These are phyloP conservation scores for Podospora fimiseda DNA, from an alignment of 495 filamentous ascomycete genomes.

Conservation along the genomic window DNA sequence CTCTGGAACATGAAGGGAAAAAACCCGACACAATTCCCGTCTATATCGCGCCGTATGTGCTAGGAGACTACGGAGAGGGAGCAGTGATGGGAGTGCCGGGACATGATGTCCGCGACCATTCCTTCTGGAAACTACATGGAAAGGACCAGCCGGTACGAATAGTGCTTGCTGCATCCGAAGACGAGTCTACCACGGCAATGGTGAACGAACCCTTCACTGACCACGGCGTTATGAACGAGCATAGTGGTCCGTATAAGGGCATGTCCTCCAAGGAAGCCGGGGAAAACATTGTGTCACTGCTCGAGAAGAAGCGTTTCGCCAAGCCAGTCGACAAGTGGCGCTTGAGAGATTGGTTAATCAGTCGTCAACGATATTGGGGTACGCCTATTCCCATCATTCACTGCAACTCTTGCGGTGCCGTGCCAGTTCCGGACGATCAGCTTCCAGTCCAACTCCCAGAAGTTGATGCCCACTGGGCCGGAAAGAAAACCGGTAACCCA, in stretches of 20 bases:
- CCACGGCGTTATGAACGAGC: slow-evolving; percentile 58
- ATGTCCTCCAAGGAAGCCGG: slow-evolving; percentile 57
- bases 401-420: slow-evolving; percentile 67
- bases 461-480: slow-evolving; percentile 59
- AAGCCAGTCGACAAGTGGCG: slow-evolving; percentile 63
- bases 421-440: slow-evolving; percentile 69
- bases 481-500: slow-evolving; percentile 67
- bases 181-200: slow-evolving; percentile 35
- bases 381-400: slow-evolving; percentile 86
- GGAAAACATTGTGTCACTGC: slow-evolving; percentile 52
- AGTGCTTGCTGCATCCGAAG: slow-evolving; percentile 48
- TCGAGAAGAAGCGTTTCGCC: slow-evolving; percentile 50
- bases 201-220: slow-evolving; percentile 49
- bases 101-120: slow-evolving; percentile 69
- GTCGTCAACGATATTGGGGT: slow-evolving; percentile 85
- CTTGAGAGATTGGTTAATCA: slow-evolving; percentile 81
- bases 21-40: slow-evolving; percentile 56
- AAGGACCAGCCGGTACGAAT: slow-evolving; percentile 44
- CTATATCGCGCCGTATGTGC: slow-evolving; percentile 79
- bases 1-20: slow-evolving; percentile 51
- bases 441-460: slow-evolving; percentile 72
- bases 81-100: slow-evolving; percentile 90
- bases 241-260: slow-evolving; percentile 54
- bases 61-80: slow-evolving; percentile 79
- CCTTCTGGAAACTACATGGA: slow-evolving; percentile 70